A percentile compares a stretch with the other conserved stretches of the same genome.
These are phyloP conservation scores for Arthromyces matolae DNA, from an alignment of 768 basidiomycete species.

Conservation along the genomic window DNA sequence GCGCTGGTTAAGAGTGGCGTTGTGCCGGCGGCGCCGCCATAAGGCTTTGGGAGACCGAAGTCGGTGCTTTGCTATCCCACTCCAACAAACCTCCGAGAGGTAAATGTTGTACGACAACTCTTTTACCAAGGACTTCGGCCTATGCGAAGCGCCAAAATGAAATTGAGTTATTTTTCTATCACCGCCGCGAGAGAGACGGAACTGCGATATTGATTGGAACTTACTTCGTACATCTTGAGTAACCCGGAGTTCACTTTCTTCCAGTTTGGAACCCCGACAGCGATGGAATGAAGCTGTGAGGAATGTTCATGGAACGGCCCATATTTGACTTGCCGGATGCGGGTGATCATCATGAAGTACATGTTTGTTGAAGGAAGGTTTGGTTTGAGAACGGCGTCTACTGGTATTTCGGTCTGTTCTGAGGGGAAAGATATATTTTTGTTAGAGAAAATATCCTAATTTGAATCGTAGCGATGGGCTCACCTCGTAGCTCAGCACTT, in stretches of 20 bases:
- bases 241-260: constrained; percentile 85
- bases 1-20: too few relatives aligned
- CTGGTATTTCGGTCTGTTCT: constrained; percentile 66
- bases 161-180: too few relatives aligned
- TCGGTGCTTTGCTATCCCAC: constrained; percentile 40
- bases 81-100: constrained; percentile 79
- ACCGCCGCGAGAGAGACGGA: too few relatives aligned
- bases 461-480: background rate
- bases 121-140: constrained; percentile 90
- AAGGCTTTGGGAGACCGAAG: constrained; percentile 9
- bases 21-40: constrained; percentile 5
- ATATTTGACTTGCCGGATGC: constrained; percentile 75
- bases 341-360: constrained; percentile 74
- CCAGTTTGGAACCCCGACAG: constrained; percentile 87
- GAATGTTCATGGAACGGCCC: constrained; percentile 94
- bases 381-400: constrained; percentile 56
- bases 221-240: constrained; percentile 92
- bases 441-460: constrained; percentile 1
- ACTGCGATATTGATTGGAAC: constrained; percentile 19
- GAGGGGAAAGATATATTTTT: constrained; percentile 13
- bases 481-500: constrained; percentile 85
- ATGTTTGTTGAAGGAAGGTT: constrained; percentile 66
- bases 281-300: constrained; percentile 84
- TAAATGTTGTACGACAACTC: constrained; percentile 95
- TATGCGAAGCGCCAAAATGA: too few relatives aligned